Percentiles rank a stretch among this genome's conserved stretches.
phyloP scores from a whole-genome alignment of 257 asterid genomes.

The Forsythia suspensa region DNA sequence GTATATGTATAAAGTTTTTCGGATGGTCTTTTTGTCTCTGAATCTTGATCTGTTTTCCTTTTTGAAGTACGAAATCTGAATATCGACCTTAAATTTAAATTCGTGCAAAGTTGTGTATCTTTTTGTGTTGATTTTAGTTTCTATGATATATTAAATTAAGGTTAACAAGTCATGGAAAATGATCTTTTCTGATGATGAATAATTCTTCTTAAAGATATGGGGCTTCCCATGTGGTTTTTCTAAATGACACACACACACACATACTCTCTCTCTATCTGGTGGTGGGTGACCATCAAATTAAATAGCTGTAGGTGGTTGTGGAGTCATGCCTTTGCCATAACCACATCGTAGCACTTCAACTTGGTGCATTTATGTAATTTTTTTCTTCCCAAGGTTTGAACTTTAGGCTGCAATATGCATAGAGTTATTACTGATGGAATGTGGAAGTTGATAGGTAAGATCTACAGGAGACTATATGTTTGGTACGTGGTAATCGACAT shows the following conservation, averaged over 20 bases:
- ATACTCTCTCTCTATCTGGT: background rate
- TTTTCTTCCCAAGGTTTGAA: background rate
- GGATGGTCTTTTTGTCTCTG: background rate
- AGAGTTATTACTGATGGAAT: background rate
- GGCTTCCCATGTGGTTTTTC: slow-evolving; percentile 21
- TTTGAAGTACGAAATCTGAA: background rate
- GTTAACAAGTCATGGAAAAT: too few relatives aligned
- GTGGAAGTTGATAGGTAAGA: background rate
- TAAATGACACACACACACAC: background rate
- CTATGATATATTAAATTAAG: background rate
- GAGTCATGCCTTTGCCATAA: slow-evolving; percentile 38
- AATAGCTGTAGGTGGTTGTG: slow-evolving; percentile 31
- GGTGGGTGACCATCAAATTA: slow-evolving; percentile 26
- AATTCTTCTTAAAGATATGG: slow-evolving; percentile 23
- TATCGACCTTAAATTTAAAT: background rate
- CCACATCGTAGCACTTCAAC: slow-evolving; percentile 26
- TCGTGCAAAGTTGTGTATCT: background rate
- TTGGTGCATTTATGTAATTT: background rate
- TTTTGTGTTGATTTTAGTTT: slow-evolving; percentile 29
- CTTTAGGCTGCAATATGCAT: background rate
- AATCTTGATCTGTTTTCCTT: background rate
- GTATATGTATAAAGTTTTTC: background rate
- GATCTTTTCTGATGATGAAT: slow-evolving; percentile 40
- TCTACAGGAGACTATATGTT: background rate
- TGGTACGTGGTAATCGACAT: background rate